Evolutionary conservation across 805 yeast species (phyloP), one percentile per base, ranked within the genome.

Genomic region (Candida nemodendra): DNA sequence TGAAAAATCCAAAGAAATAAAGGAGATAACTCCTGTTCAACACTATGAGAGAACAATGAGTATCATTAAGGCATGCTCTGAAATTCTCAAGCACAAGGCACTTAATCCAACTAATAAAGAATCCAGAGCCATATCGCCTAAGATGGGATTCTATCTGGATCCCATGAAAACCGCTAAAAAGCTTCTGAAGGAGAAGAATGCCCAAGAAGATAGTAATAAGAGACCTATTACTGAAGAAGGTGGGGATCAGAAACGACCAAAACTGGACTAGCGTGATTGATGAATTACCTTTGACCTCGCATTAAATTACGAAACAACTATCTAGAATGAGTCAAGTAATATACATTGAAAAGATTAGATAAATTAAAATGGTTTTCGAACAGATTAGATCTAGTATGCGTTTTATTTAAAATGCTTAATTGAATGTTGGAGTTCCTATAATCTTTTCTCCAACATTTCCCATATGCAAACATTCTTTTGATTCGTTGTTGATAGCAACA

Each of bases 61-160:
- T 5, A 57, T 75, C 0, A 66, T 84, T 16, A 59, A 63, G 39
- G 54, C 66, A 27, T 84, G 91, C 52, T 68, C 74, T 15, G 57
- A 54, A 3, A 44, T 65, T 9, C 70, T 84, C 5, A 66, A 68
- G 41, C 60, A 59, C 1, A 34, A 42, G n/a, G 54, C 67, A 1
- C 54, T 63, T 8, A 66, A 70, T 30, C 75, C 84, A 0, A 61
- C 79, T 2, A 68, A 76, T 30, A 85, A 82, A 36, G 82, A 76
- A 36, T 83, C 86, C 6, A 78, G 73, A 29, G 57, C 56, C 15
- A 79, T 83, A 19, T 86, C 81, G 37, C 78, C 76, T 31, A 83
- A 79, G 56, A 72, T 81, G 9, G 79, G 78, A 41, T 79, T 71
- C 48, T 74, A 82, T 36, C 61, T 79, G 33, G 78, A 79, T 45